A percentile compares a stretch with the other conserved stretches of the same genome.
Evolutionary conservation across 2,329 filamentous ascomycete genomes (phyloP).

Genomic region (Chrysoporthe deuterocubensis): DNA sequence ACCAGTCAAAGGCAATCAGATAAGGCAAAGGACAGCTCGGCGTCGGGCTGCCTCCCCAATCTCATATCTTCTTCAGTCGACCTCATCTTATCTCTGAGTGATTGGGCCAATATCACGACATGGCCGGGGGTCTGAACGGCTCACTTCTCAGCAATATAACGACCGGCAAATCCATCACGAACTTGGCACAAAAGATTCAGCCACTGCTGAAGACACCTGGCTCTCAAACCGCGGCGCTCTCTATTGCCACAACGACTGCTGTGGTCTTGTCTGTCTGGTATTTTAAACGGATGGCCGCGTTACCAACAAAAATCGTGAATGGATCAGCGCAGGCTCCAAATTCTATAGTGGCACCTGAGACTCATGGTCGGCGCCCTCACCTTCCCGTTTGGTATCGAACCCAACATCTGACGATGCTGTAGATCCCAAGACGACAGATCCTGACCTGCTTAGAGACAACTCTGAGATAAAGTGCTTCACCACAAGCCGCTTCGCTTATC

Average conservation of each 20-base stretch:
- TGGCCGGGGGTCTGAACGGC: slow-evolving; percentile 19
- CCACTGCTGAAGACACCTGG: slow-evolving; percentile 3
- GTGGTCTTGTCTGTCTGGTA: slow-evolving; percentile 21
- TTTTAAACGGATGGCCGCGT: slow-evolving; percentile 24
- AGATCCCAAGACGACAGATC: slow-evolving; percentile 65
- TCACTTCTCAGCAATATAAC: slow-evolving; percentile 16
- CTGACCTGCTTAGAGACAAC: slow-evolving; percentile 78
- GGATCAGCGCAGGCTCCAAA: slow-evolving; percentile 9
- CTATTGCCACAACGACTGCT: slow-evolving; percentile 17
- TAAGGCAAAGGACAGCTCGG: background rate
- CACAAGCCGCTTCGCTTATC: slow-evolving; percentile 73
- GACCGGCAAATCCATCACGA: slow-evolving; percentile 18
- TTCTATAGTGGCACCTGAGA: slow-evolving; percentile 1
- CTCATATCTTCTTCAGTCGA: background rate
- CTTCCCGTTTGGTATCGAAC: background rate
- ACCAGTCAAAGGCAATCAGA: slow-evolving; percentile 7
- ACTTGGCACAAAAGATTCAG: slow-evolving; percentile 17
- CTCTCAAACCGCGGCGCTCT: slow-evolving; percentile 5
- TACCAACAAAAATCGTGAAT: background rate
- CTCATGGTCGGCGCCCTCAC: slow-evolving; percentile 13
- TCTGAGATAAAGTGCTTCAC: slow-evolving; percentile 73
- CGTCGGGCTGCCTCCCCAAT: slow-evolving; percentile 3
- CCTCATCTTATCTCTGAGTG: background rate
- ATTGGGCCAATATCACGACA: slow-evolving; percentile 9
- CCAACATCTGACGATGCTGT: background rate